A percentile compares a stretch with the other conserved stretches of the same genome.
Evolutionary conservation across 2,329 filamentous ascomycete genomes (phyloP).

Genomic region (Akanthomyces uredinophilus): DNA sequence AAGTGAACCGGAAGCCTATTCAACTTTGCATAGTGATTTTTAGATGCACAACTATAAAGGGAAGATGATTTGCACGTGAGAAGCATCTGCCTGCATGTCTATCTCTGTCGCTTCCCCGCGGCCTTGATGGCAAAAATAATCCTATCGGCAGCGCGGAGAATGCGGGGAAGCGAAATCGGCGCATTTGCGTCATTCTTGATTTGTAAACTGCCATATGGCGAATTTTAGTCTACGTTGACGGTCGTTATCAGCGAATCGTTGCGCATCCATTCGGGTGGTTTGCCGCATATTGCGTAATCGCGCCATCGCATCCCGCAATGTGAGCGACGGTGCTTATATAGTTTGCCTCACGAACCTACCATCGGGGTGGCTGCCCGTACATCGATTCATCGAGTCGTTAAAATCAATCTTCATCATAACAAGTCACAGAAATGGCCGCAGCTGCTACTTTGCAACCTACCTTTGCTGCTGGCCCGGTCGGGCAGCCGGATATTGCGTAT

Average conservation of each 20-base stretch:
- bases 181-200: neutral
- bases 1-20: too few relatives aligned
- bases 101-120: neutral
- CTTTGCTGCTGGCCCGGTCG: conserved; percentile 27
- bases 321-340: neutral
- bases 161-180: neutral
- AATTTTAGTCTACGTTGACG: neutral
- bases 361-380: too few relatives aligned
- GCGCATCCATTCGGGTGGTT: neutral
- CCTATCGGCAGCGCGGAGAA: neutral
- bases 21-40: too few relatives aligned
- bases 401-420: neutral
- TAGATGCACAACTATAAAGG: too few relatives aligned
- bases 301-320: conserved; percentile 11
- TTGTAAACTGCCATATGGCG: neutral
- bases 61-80: neutral
- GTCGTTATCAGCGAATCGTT: neutral
- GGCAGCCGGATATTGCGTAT: conserved; percentile 56
- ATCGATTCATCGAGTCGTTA: neutral
- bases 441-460: conserved; percentile 16
- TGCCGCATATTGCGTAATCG: conserved; percentile 11
- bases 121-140: neutral
- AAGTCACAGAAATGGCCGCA: conserved; percentile 24
- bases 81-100: too few relatives aligned
- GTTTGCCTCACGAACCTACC: neutral